Base-by-base conservation (phyloP, 2,329 filamentous ascomycete species). In the Xylariales sp. region DNA sequence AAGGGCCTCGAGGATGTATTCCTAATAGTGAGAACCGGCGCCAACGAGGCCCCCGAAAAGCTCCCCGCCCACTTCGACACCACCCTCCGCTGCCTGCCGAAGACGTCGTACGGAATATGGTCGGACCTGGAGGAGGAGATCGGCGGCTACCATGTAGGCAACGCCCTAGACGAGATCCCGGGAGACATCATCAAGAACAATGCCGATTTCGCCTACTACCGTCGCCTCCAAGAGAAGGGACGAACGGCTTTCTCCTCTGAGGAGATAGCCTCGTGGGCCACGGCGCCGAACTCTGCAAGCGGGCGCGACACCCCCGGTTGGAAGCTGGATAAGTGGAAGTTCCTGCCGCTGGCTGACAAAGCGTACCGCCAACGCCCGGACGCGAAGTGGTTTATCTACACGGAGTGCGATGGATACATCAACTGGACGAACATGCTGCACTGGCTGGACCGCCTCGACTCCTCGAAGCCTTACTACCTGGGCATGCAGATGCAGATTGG, bases 271-370 rank as follows among this genome's bases (percentile, higher is more conserved):
- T 36, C 51, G 44, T 57, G 55, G 55, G 41, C 50, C 8, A 21
- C 46, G 7, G 53, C 51, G 3, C 53, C 50, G 41, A 55, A 59
- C 34, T 54, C 55, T 14, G 48, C 45, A 14, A 37, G 43, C 5
- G 54, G 56, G 4, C 53, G 53, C 8, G 71, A 73, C 51, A 70
- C 69, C 43, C 56, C 68, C 8, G 64, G 65, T 39, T 64, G 66
- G 73, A 67, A 63, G 40, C 57, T 78, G 25, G 74, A 78, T 45
- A 77, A 77, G 46, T 78, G 73, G 73, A 78, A 77, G 51, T 72
- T 74, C 44, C 55, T 78, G 15, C 73, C 73, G 6, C 69, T 76
- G 61, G 66, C 72, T 3, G 69, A 74, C 47, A 66, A 70, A 46
- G 64, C 72, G 6, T 40, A 53, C 28, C 42, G 34, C n/a, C 49